A percentile compares a stretch with the other conserved stretches of the same genome.
Evolutionary conservation across 2,329 filamentous ascomycete genomes (phyloP).

Genomic region (Aspergillus sp.): DNA sequence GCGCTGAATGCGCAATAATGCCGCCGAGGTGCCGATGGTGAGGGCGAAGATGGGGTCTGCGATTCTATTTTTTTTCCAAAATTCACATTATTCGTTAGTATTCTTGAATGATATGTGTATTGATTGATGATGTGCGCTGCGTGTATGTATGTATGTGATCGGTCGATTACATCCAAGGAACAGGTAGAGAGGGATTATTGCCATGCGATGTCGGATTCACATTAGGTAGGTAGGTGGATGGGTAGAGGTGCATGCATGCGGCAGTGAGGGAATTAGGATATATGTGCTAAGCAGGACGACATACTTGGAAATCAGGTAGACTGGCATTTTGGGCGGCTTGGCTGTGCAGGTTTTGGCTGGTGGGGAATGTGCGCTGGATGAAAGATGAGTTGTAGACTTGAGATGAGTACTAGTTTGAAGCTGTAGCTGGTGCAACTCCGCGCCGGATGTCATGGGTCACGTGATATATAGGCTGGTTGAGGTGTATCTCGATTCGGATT

Average conservation of each 20-base stretch:
- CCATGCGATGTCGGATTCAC: too few relatives aligned
- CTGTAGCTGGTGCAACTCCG: too few relatives aligned
- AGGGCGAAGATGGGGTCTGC: constrained; percentile 58
- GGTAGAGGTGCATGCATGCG: constrained; percentile 8
- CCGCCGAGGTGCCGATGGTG: constrained; percentile 55
- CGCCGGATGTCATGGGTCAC: too few relatives aligned
- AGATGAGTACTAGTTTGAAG: too few relatives aligned
- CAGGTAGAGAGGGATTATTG: not conserved
- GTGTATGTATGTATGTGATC: not conserved
- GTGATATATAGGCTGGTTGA: too few relatives aligned
- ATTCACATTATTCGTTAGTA: not conserved
- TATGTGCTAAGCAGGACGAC: not conserved
- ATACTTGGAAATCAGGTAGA: constrained; percentile 48
- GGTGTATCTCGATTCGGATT: too few relatives aligned
- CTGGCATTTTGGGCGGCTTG: constrained; percentile 20
- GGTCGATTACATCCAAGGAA: too few relatives aligned
- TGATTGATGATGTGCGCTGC: too few relatives aligned
- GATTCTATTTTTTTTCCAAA: constrained; percentile 41
- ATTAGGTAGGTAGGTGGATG: not conserved
- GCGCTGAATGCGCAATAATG: constrained; percentile 55
- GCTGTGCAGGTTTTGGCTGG: not conserved
- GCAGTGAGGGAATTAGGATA: not conserved
- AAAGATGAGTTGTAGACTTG: too few relatives aligned
- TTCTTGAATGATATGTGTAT: too few relatives aligned
- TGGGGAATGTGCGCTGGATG: not conserved